Conservation (phyloP, 2,329 filamentous ascomycete species). For the Aspergillus flavus region DNA sequence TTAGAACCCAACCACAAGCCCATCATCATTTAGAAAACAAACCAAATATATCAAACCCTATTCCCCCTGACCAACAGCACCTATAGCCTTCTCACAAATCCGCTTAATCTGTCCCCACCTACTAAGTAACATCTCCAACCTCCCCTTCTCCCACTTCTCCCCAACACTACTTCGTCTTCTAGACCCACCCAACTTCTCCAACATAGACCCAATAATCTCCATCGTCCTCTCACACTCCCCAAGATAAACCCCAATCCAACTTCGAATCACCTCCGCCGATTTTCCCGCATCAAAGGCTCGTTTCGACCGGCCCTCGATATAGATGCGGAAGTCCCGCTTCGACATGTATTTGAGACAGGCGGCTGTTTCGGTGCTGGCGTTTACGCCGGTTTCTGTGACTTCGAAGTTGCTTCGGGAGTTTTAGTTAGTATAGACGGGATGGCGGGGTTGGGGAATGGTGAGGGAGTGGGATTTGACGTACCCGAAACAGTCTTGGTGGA, state of each 20-base stretch:
- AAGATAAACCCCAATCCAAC: conserved; percentile 30
- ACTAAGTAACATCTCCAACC: conserved; percentile 21
- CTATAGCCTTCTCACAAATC: conserved; percentile 28
- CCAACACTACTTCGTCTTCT: background rate
- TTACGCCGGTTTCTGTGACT: conserved; percentile 30
- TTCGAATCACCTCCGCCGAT: conserved; percentile 27
- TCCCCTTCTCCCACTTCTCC: conserved; percentile 15
- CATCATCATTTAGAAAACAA: too few species aligned
- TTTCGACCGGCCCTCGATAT: conserved; percentile 27
- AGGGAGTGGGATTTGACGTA: conserved; percentile 12
- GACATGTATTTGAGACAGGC: conserved; percentile 36
- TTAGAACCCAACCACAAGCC: background rate
- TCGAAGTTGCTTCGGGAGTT: conserved; percentile 32
- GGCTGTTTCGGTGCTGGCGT: conserved; percentile 31
- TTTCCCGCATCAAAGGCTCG: conserved; percentile 22
- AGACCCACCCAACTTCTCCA: background rate
- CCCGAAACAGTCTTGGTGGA: conserved; percentile 29
- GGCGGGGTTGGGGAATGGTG: background rate
- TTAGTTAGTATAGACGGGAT: background rate
- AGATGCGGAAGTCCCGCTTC: conserved; percentile 30
- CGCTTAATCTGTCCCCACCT: conserved; percentile 38
- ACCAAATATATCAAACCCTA: background rate
- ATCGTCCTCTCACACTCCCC: conserved; percentile 28
- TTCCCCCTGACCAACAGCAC: background rate
- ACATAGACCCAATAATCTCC: conserved; percentile 8